A percentile compares a stretch with the other conserved stretches of the same genome.
Evolutionary conservation across 352 stramenopile species (phyloP).

Genomic region (Phytophthora niederhauseri): DNA sequence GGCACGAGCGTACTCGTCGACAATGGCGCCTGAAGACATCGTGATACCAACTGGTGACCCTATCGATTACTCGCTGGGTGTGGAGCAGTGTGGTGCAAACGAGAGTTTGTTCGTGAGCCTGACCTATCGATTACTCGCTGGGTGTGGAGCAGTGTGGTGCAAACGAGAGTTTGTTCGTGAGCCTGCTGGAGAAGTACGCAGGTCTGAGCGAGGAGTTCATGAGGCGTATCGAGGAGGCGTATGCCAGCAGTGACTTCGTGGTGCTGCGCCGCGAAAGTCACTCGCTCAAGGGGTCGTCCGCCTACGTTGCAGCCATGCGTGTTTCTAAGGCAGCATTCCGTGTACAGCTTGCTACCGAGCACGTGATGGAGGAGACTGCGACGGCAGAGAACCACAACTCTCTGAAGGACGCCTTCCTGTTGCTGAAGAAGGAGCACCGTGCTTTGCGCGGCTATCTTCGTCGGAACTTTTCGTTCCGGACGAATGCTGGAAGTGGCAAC

Average conservation of each 20-base stretch:
- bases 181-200: constrained; percentile 81
- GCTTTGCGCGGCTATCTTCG: constrained; percentile 78
- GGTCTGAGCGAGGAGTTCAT: constrained; percentile 78
- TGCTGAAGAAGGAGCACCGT: constrained; percentile 79
- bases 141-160: constrained; percentile 84
- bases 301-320: constrained; percentile 83
- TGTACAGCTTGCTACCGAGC: constrained; percentile 75
- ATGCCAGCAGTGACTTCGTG: constrained; percentile 54
- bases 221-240: constrained; percentile 73
- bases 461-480: constrained; percentile 85
- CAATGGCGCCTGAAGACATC: constrained; percentile 65
- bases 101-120: constrained; percentile 85
- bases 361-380: constrained; percentile 67
- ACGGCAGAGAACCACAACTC: constrained; percentile 38
- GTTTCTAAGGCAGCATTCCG: constrained; percentile 86
- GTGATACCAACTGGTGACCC: constrained; percentile 79
- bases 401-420: constrained; percentile 55
- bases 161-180: constrained; percentile 87
- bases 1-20: constrained; percentile 52
- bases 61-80: constrained; percentile 79
- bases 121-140: constrained; percentile 68
- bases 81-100: constrained; percentile 84
- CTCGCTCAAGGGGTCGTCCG: constrained; percentile 88
- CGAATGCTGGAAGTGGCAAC: constrained; percentile 34
- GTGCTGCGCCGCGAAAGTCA: constrained; percentile 79